Evolutionary conservation across 805 yeast genomes (phyloP), one percentile per base, ranked within the genome.

Genomic region (Maudiozyma saulgeensis): DNA sequence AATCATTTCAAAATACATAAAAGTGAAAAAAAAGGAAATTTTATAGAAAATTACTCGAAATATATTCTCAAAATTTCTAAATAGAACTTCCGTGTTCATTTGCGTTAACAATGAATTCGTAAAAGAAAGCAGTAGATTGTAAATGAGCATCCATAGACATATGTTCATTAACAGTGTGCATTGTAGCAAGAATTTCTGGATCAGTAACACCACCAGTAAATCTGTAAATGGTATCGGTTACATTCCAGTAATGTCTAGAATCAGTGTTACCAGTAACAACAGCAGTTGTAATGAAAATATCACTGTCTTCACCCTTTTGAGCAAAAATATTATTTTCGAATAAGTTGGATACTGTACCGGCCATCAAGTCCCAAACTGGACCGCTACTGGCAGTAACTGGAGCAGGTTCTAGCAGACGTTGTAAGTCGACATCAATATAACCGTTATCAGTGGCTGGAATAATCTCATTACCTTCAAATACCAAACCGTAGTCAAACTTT

Each of bases 121-220:
- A 78, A 56, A 74, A 69, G 62, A 79, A 80, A 0, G 81, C 81
- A 41, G 79, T 68, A 11, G 75, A 68, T 51, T 80, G 78, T 53
- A 85, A 64, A 64, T 84, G 91, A 16, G 75, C 69, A 48, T 75
- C 77, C 50, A 81, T 61, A n/a, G 70, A 66, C 43, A 79, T 61
- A 53, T 69, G 74, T 62, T 86, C 93, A 60, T 84, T 76, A 18
- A 82, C 81, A 32, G 84, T 79, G 66, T 84, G 91, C 42, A 73
- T 67, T 41, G 74, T 69, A 31, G 63, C 53, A 28, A 60, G 38
- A 1, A 52, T 49, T 9, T 51, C 51, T 3, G 44, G 45, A 37
- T 52, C 53, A 2, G 55, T 44, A 18, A 61, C 53, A 13, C 60
- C 47, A 12, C 60, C 67, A 51, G 56, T 52, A 46, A 68, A 80